These are phyloP conservation scores for Malassezia obtusa DNA, from an alignment of 1,284 basidiomycete genomes.

Conservation along the genomic window DNA sequence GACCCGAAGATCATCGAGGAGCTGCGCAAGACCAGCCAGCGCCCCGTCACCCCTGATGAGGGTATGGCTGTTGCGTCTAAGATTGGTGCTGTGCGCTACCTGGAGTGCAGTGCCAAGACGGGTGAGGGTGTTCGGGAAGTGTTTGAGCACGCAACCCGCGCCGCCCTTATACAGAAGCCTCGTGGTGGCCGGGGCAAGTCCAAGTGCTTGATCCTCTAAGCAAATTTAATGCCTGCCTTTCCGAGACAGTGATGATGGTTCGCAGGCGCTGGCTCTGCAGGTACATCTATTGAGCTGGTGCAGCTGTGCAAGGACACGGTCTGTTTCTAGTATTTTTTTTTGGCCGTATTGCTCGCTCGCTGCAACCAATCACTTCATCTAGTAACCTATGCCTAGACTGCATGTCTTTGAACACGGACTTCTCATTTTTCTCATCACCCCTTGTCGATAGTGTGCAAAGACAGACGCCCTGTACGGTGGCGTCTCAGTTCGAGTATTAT, in stretches of 20 bases:
- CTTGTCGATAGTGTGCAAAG: too few relatives aligned
- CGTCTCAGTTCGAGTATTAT: too few relatives aligned
- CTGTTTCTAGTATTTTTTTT: not conserved
- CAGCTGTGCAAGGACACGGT: not conserved
- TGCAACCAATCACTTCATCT: not conserved
- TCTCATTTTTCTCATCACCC: not conserved
- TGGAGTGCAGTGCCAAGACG: slow-evolving; percentile 80
- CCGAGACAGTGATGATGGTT: too few relatives aligned
- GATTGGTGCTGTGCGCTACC: slow-evolving; percentile 77
- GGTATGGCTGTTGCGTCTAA: slow-evolving; percentile 77
- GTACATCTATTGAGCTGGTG: not conserved
- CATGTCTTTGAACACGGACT: not conserved
- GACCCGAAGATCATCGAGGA: slow-evolving; percentile 49
- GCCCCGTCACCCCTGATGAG: slow-evolving; percentile 46
- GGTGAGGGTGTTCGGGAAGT: slow-evolving; percentile 84
- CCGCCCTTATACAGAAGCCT: slow-evolving; percentile 57
- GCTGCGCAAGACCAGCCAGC: slow-evolving; percentile 46
- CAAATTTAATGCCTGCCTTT: not conserved
- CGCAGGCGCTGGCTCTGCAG: slow-evolving; percentile 50
- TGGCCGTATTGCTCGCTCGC: not conserved
- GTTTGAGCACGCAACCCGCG: slow-evolving; percentile 77
- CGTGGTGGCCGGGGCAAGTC: slow-evolving; percentile 49
- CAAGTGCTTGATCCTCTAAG: slow-evolving; percentile 57
- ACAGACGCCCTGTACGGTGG: too few relatives aligned
- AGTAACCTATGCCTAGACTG: not conserved